Base-by-base conservation (phyloP, 2,329 filamentous ascomycete genomes). In the Tolypocladium ophioglossoides region DNA sequence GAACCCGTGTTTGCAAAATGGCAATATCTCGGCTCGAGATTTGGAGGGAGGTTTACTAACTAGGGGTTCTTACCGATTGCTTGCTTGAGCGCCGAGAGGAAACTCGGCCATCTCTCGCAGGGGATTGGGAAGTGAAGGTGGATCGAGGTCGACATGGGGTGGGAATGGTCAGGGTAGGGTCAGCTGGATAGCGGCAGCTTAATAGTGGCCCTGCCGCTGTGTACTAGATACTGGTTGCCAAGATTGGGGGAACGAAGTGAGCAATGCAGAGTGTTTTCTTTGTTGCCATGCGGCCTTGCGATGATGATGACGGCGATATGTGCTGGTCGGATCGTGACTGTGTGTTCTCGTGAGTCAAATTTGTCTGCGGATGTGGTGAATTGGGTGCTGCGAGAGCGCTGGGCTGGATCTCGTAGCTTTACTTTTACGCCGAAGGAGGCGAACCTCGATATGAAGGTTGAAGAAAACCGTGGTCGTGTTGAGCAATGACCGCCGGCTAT, bases 171-270 rank as follows among this genome's bases (percentile, higher is more conserved):
- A 18, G 27, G 11, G 18, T 2, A 20, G 27, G 27, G 27, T 34
- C 44, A 20, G 27, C 44, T 34, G 44, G 44, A 14, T 34, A 30
- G 50, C 40, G 30, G 34, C 27, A 32, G 41, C 51, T 20, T 57
- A 54, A 57, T 57, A 35, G 50, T 55, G 51, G 54, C 56, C 52
- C 56, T 52, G 52, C 32, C 24, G 54, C 51, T 52, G 58, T 66
- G 63, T 66, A 65, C 55, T 60, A 63, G 61, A 63, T 65, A 59
- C 52, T 57, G 55, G 40, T 48, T 50, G 44, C 44, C 47, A 56
- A 52, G 55, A 44, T 51, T 54, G 38, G 39, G 27, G 54, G 39
- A 27, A 34, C 40, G 50, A 54, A 54, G 50, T 53, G 47, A 57
- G 58, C 52, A 51, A 32, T 54, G 52, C 51, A 54, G 35, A 59